Evolutionary conservation across 495 filamentous ascomycete species (phyloP).

Genomic region (Beverwykella pulmonaria): DNA sequence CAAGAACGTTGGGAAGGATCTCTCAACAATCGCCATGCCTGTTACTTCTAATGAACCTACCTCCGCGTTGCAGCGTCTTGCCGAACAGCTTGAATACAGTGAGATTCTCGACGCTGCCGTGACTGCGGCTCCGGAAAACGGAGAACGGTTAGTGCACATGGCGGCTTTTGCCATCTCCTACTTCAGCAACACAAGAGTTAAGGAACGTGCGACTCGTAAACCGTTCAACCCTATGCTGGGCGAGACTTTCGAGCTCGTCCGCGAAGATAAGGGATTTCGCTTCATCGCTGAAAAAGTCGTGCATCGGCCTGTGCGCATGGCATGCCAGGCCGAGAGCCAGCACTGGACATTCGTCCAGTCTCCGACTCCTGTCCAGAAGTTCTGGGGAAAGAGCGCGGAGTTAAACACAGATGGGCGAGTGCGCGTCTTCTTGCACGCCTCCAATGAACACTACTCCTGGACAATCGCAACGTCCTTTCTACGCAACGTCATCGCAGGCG

Average conservation of each 20-base stretch:
- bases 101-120: conserved; percentile 75
- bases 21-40: conserved; percentile 95
- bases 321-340: conserved; percentile 84
- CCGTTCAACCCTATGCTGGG: conserved; percentile 98
- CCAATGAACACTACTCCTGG: conserved; percentile 81
- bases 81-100: conserved; percentile 89
- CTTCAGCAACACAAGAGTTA: conserved; percentile 76
- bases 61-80: conserved; percentile 81
- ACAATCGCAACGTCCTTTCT: conserved; percentile 82
- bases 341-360: conserved; percentile 85
- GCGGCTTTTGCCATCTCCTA: conserved; percentile 87
- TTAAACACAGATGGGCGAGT: conserved; percentile 87
- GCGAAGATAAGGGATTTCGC: conserved; percentile 85
- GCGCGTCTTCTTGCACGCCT: conserved; percentile 69
- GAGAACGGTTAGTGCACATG: conserved; percentile 77
- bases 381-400: conserved; percentile 97
- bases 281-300: conserved; percentile 91
- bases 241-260: conserved; percentile 91
- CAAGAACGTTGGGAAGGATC: conserved; percentile 97
- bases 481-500: conserved; percentile 93
- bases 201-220: conserved; percentile 91
- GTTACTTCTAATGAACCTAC: conserved; percentile 94
- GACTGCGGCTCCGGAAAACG: conserved; percentile 56
- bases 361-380: conserved; percentile 88
- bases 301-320: conserved; percentile 88